These are phyloP conservation scores for Claviceps sorghi DNA, from an alignment of 2,329 filamentous ascomycete genomes.

Conservation along the genomic window DNA sequence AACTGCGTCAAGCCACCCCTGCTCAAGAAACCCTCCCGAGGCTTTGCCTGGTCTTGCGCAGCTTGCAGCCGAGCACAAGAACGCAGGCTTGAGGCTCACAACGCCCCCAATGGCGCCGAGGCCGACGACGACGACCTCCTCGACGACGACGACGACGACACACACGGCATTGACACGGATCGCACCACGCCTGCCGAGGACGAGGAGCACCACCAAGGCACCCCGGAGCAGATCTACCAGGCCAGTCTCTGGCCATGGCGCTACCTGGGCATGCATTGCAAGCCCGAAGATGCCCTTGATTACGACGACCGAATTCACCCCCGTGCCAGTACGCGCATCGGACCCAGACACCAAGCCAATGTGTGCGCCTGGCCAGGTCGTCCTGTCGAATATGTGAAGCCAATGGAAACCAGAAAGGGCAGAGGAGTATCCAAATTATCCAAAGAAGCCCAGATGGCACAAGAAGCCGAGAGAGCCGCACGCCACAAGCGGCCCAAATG, in stretches of 20 bases:
- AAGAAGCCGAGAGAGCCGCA: constrained; percentile 68
- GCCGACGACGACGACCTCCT: constrained; percentile 49
- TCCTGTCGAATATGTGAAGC: constrained; percentile 81
- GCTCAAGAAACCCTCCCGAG: constrained; percentile 88
- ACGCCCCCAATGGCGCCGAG: constrained; percentile 64
- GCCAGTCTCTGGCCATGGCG: constrained; percentile 93
- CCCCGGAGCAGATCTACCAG: constrained; percentile 78
- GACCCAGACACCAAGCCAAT: constrained; percentile 79
- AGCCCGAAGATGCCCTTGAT: constrained; percentile 86
- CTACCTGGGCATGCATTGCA: constrained; percentile 89
- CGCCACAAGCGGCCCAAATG: constrained; percentile 78
- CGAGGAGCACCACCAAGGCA: constrained; percentile 44
- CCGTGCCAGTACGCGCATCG: constrained; percentile 80
- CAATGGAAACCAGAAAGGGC: constrained; percentile 70
- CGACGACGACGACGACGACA: constrained; percentile 59
- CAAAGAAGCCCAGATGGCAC: constrained; percentile 67
- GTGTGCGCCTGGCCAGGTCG: constrained; percentile 74
- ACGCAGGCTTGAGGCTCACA: constrained; percentile 74
- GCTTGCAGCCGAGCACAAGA: constrained; percentile 94
- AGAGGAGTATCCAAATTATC: constrained; percentile 65
- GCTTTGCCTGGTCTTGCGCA: constrained; percentile 95
- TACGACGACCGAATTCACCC: constrained; percentile 97
- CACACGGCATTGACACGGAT: constrained; percentile 39
- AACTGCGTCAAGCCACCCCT: constrained; percentile 86
- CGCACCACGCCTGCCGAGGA: constrained; percentile 50